Evolutionary conservation across 1,139 yeast genomes (phyloP), one percentile per base, ranked within the genome.

Genomic region (Kodamaea alishanica): DNA sequence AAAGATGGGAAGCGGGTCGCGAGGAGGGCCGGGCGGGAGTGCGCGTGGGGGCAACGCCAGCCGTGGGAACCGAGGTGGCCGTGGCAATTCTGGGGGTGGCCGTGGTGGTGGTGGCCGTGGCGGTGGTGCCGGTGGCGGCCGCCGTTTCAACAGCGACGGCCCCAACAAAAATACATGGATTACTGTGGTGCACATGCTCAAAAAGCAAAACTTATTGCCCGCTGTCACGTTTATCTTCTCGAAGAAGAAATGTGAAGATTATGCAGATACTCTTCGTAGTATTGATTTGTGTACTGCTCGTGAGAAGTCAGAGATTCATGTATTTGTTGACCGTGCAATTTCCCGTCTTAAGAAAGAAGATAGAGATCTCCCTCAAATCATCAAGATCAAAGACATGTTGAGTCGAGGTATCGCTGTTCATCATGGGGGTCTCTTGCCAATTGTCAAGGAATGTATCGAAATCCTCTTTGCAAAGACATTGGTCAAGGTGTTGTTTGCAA

Each of bases 351-450:
- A 86, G 54, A 84, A 83, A 50, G 98, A 92, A 52, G 99, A 92
- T 58, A 74, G 97, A 44, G 94, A 85, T 41, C 69, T 92, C 39
- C 98, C 98, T 0, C 98, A 92, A 60, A 92, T 92, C 42, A 49
- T 84, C 41, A 80, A 85, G 49, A 75, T 90, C 43, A 73, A 95
- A 48, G 95, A 88, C 28, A 70, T 92, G 72, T 67, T 92, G 31
- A 77, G 90, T 37, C 73, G 97, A 52, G 97, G 99, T 43, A 85
- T 92, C 48, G 97, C 96, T 0, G 95, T 92, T 2, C 99, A 92
- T 61, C 98, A 92, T 63, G 96, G 97, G 58, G 99, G 99, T 2
- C 66, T 92, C 40, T 67, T 92, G 42, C 99, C 99, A 0, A 92
- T 92, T 42, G 95, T 92, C 30, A 92, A 92, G 53, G 99, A 92